Base-by-base conservation (phyloP, 805 yeast species). In the Spathaspora gorwiae region DNA sequence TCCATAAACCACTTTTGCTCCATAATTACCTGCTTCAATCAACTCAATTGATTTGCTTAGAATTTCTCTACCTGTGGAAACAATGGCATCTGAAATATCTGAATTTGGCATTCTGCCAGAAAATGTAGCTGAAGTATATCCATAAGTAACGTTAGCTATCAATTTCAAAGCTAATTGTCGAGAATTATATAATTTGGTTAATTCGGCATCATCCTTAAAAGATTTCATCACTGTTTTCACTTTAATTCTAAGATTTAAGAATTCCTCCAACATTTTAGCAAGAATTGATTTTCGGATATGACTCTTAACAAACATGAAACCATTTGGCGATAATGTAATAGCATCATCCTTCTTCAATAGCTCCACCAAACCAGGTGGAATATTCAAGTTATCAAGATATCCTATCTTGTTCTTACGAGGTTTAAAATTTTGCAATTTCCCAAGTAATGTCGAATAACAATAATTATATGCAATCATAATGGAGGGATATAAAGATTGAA, bases 31-130 rank as follows among this genome's bases (percentile, higher is more conserved):
- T 12, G 76, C 67, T 48, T 90, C 95, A 42, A 94, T 90, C 40
- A 75, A 56, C 1, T 75, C 75, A 26, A 89, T 82, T 0, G 97
- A 84, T 42, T 74, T 73, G 43, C 81, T 82, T 41, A 94, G 66
- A 0, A 89, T 84, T 62, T 92, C 97, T 44, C 98, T 70, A 0
- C 94, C 99, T 0, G 94, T 82, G 19, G 90, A 81, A 1, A 94
- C 99, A 60, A 94, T 88, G 10, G 95, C 85, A 65, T 94, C 99
- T 0, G 99, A 96, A 29, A 94, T 75, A 59, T 90, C 98, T 0
- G 96, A 82, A 55, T 94, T 87, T 0, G 99, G 98, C 99, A 94
- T 94, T 50, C 99, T 70, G 0, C 99, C 99, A 7, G 96, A 88
- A 58, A 85, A 94, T 0, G 96, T 81, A 0, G 99, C 99, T 0